These are phyloP conservation scores for Coffea humblotiana DNA, from an alignment of 305 asterid species.

Conservation along the genomic window DNA sequence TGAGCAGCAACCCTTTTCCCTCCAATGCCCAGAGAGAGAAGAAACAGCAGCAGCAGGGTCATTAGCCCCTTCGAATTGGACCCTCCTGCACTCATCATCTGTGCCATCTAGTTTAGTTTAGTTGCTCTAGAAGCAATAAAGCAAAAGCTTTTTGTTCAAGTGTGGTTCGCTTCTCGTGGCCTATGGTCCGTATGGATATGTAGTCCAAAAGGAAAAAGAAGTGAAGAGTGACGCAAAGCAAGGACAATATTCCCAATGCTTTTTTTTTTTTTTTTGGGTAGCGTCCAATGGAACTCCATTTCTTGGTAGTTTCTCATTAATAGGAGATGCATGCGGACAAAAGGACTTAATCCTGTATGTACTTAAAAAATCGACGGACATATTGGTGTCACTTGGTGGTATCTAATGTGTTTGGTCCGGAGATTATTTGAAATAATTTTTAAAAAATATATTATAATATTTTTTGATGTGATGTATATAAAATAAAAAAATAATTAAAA, in stretches of 20 bases:
- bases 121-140: not conserved
- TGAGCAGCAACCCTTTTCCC: conserved; percentile 35
- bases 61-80: not conserved
- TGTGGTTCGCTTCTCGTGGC: no score
- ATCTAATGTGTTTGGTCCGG: no score
- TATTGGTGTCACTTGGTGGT: not conserved
- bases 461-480: no score
- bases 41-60: not conserved
- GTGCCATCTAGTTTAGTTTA: not conserved
- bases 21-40: conserved; percentile 1
- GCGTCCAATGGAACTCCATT: not conserved
- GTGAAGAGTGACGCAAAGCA: not conserved
- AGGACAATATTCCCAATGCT: not conserved
- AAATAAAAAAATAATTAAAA: no score
- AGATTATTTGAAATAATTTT: no score
- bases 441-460: no score
- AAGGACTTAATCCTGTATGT: no score
- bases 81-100: not conserved
- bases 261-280: not conserved
- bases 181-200: not conserved
- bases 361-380: not conserved
- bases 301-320: conserved; percentile 5
- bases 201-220: not conserved
- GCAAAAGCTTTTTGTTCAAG: not conserved
- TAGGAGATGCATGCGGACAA: not conserved